These are phyloP conservation scores for Cryptococcus jaspeensis DNA, from an alignment of 1,284 basidiomycete genomes.

Conservation along the genomic window DNA sequence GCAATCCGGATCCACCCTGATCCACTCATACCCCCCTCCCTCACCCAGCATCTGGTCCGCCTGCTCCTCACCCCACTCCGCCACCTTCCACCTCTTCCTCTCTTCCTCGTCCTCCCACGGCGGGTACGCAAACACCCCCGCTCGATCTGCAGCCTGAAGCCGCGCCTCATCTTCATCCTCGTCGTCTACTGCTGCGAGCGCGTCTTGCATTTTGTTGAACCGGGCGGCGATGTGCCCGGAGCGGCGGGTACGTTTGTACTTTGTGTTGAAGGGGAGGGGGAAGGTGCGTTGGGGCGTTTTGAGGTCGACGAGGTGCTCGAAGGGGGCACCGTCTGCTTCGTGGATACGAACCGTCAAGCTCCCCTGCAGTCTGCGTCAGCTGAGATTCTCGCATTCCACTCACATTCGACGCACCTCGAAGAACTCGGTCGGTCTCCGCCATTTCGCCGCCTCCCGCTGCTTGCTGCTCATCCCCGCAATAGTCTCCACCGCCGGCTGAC, in stretches of 20 bases:
- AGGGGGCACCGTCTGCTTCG: constrained; percentile 97
- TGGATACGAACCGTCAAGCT: constrained; percentile 99
- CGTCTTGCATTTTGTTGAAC: constrained; percentile 74
- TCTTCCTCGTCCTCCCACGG: constrained; percentile 85
- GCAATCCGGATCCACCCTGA: constrained; percentile 97
- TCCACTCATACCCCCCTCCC: constrained; percentile 89
- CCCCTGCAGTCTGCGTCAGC: constrained; percentile 57
- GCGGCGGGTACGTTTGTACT: constrained; percentile 93
- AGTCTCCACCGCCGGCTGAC: constrained; percentile 64
- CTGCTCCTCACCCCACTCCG: constrained; percentile 97
- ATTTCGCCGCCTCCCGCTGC: constrained; percentile 52
- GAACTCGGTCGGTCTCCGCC: constrained; percentile 77
- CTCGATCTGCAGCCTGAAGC: constrained; percentile 75
- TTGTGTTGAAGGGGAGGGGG: constrained; percentile 99
- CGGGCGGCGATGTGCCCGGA: constrained; percentile 71
- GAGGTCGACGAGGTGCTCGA: constrained; percentile 96
- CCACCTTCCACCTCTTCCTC: constrained; percentile 90
- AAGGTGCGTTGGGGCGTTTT: constrained; percentile 82
- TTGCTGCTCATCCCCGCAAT: constrained; percentile 19
- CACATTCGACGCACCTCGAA: constrained; percentile 63
- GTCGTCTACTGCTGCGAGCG: constrained; percentile 79
- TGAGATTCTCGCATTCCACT: background rate
- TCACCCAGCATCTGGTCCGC: constrained; percentile 89
- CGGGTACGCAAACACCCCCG: constrained; percentile 84
- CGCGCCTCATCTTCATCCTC: constrained; percentile 77